Evolutionary conservation across 257 asterid genomes (phyloP).

Genomic region (Jaltomata sinuosa): DNA sequence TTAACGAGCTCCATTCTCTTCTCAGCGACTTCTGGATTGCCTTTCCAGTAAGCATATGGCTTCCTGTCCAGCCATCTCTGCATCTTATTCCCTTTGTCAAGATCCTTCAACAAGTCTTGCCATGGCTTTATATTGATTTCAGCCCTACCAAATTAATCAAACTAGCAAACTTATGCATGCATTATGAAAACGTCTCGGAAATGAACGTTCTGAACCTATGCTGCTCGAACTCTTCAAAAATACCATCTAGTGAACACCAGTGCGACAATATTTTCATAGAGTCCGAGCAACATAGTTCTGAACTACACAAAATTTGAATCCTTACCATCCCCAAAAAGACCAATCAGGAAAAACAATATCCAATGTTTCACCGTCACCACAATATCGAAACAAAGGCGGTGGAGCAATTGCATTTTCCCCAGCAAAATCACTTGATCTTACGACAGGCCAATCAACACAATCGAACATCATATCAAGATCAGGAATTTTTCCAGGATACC

Average conservation of each 20-base stretch:
- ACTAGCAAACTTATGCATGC: background rate
- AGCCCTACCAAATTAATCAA: constrained; percentile 17
- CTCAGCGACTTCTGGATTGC: constrained; percentile 20
- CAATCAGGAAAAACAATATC: constrained; percentile 86
- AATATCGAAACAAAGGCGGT: constrained; percentile 68
- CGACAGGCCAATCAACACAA: constrained; percentile 55
- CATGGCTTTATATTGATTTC: constrained; percentile 31
- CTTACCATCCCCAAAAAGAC: constrained; percentile 95
- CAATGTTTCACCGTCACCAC: constrained; percentile 31
- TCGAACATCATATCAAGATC: constrained; percentile 86
- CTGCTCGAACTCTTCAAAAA: background rate
- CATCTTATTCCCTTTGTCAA: constrained; percentile 11
- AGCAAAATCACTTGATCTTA: constrained; percentile 17
- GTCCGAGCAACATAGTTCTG: background rate
- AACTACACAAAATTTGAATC: background rate
- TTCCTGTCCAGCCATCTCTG: constrained; percentile 15
- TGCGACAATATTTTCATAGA: background rate
- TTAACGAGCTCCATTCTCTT: constrained; percentile 18
- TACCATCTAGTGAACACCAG: background rate
- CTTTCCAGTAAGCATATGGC: constrained; percentile 31
- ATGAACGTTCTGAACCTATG: background rate
- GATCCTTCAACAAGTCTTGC: constrained; percentile 12
- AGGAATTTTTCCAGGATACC: constrained; percentile 65
- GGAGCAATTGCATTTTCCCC: constrained; percentile 24
- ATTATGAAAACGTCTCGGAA: background rate